phyloP scores from a whole-genome alignment of 352 stramenopile species.

The Poterioochromonas sp. region DNA sequence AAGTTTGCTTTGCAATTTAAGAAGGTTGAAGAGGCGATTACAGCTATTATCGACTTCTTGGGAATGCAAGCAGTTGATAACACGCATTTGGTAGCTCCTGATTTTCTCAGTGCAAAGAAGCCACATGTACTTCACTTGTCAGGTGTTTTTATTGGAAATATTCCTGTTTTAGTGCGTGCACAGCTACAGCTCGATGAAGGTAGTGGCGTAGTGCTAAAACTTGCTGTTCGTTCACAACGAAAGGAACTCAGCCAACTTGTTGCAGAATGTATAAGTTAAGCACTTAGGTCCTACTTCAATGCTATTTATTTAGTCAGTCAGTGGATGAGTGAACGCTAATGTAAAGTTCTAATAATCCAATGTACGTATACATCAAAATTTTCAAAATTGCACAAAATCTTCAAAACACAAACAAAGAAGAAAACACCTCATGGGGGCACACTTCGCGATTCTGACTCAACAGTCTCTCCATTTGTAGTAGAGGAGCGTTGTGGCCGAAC shows the following conservation, averaged over 20 bases:
- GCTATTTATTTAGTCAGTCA: neutral
- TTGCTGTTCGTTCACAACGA: conserved; percentile 87
- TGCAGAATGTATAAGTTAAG: conserved; percentile 84
- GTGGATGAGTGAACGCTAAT: no score
- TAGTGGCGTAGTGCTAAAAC: conserved; percentile 76
- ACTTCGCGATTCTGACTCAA: no score
- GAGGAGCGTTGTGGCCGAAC: no score
- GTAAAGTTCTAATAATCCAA: no score
- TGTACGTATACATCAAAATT: no score
- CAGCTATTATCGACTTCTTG: conserved; percentile 86
- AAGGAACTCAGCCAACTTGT: conserved; percentile 87
- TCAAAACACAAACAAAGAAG: no score
- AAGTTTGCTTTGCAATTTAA: conserved; percentile 88
- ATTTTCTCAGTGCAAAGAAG: conserved; percentile 53
- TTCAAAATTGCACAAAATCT: no score
- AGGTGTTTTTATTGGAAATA: conserved; percentile 85
- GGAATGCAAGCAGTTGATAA: conserved; percentile 94
- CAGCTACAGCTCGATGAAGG: conserved; percentile 81
- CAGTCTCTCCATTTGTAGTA: no score
- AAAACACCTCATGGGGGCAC: no score
- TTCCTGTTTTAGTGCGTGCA: conserved; percentile 86
- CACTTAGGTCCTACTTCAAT: neutral
- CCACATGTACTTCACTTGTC: conserved; percentile 90
- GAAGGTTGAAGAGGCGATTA: conserved; percentile 85
- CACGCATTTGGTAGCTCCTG: conserved; percentile 65